Base-by-base conservation (phyloP, 2,329 filamentous ascomycete species). In the Colletotrichum nymphaeae region DNA sequence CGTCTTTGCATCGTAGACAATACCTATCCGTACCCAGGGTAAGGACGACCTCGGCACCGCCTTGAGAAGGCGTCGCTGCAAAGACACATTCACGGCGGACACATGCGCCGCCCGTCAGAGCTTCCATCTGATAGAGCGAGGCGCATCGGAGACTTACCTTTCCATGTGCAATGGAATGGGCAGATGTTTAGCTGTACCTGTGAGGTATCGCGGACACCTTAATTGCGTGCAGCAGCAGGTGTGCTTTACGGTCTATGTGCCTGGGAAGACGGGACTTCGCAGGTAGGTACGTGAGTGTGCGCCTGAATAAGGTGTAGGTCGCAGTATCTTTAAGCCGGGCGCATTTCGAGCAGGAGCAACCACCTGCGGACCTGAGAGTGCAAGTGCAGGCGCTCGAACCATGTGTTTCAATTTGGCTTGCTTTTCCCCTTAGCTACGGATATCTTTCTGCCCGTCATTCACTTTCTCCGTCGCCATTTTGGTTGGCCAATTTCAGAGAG, bases 361-460 rank as follows among this genome's bases (percentile, higher is more conserved):
- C 42, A 49, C 19, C 42, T 7, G 42, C 19, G 8, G 42, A 22
- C 19, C 42, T 49, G 42, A 49, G 22, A 19, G 69, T 62, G 64
- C 65, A 60, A 68, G 24, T 64, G 70, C 59, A 73, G 60, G 70
- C 67, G 70, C 70, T 73, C 59, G 70, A 64, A 73, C 70, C 70
- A 65, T 52, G 56, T 62, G 46, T 65, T 70, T 58, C 67, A 60
- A 73, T 65, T 70, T 60, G 30, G 46, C 37, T 62, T 60, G 46
- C 46, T 66, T 65, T 62, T 32, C n/a, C 42, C 26, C 62, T 46
- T 53, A 9, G 30, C 30, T 32, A 32, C 30, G 30, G 30, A 32
- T 22, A 53, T 37, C 26, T 16, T 22, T 26, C 42, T 63, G 42
- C 24, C 28, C 37, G 24, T 42, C 24, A 63, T 32, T 30, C 49